These are phyloP conservation scores for Chalciporus sphaerocephalus DNA, from an alignment of 768 basidiomycete genomes.

Conservation along the genomic window DNA sequence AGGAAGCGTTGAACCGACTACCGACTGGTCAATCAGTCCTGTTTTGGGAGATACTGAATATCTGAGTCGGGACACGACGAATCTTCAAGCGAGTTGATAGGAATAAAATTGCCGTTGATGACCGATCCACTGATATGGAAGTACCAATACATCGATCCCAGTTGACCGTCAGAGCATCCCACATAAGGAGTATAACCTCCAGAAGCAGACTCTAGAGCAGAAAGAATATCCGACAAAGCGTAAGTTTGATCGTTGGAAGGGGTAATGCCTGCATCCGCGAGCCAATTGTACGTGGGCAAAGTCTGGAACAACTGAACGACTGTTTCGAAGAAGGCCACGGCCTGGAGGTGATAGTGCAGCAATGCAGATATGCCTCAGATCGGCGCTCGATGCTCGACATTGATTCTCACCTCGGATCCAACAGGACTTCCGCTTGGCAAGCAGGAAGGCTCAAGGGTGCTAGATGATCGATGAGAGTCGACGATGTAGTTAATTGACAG, in stretches of 20 bases:
- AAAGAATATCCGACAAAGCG: slow-evolving; percentile 49
- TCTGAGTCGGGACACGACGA: slow-evolving; percentile 53
- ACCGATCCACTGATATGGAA: slow-evolving; percentile 61
- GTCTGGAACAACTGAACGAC: slow-evolving; percentile 58
- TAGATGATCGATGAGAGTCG: too few relatives aligned
- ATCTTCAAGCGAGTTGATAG: slow-evolving; percentile 49
- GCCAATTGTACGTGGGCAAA: slow-evolving; percentile 73
- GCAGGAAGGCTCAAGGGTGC: slow-evolving; percentile 56
- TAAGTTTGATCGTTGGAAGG: slow-evolving; percentile 53
- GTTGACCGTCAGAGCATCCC: slow-evolving; percentile 36
- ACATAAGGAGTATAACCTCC: slow-evolving; percentile 53
- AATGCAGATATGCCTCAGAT: not conserved
- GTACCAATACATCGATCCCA: slow-evolving; percentile 54
- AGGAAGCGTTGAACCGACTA: too few relatives aligned
- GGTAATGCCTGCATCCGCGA: slow-evolving; percentile 68
- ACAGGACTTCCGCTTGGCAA: slow-evolving; percentile 51
- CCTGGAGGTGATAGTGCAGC: slow-evolving; percentile 33
- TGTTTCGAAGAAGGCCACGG: slow-evolving; percentile 58
- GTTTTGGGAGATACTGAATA: slow-evolving; percentile 51
- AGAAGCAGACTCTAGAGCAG: slow-evolving; percentile 52
- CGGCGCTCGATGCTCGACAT: not conserved
- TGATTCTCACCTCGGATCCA: slow-evolving; percentile 69
- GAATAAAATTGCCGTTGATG: slow-evolving; percentile 58
- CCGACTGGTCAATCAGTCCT: slow-evolving; percentile 33
- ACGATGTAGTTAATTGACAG: too few relatives aligned